Evolutionary conservation across 2,329 filamentous ascomycete species (phyloP), one percentile per base, ranked within the genome.

Genomic region (Trichoderma sp.): DNA sequence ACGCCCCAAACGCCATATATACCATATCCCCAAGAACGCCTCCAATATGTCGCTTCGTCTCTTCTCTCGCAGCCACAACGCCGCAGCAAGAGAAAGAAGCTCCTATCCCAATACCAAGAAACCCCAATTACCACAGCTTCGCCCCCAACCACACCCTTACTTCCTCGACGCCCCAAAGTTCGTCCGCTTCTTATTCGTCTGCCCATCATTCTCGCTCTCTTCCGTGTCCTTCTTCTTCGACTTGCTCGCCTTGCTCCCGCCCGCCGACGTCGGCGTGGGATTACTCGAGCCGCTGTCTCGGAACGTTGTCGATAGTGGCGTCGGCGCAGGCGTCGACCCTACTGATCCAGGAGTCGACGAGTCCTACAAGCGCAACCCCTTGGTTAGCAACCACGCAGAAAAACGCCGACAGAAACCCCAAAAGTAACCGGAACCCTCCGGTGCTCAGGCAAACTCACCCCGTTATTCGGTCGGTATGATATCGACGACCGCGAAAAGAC

Each of bases 401-500:
- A 5, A 48, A 47, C 4, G 39, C 12, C 17, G 5, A 19, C 12
- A 50, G 28, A n/a, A 21, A 9, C n/a, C 21, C 17, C 5, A 3
- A 12, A 12, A 14, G 12, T 12, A 39, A 10, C 34, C 34, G 12
- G 34, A 39, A 3, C 14, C 34, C 14, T 39, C 12, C 10, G 2
- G 10, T 39, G 34, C 14, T 7, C 15, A 17, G 6, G 45, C 7
- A 64, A 17, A 66, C 73, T 66, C 73, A 78, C 78, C 65, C 73
- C 70, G 52, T 73, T 76, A 48, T 74, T 78, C 14, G 80, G 77
- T 67, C 85, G 83, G 70, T 88, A 88, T 1, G 85, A 88, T 45
- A 88, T 80, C n/a, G 87, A 86, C 19, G 85, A 86, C 69, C 83
- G 79, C 65, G 87, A 86, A 76, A 94, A 94, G 63, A 94, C 89